Evolutionary conservation across 2,329 filamentous ascomycete genomes (phyloP).

Genomic region (Cladosporium sp.): DNA sequence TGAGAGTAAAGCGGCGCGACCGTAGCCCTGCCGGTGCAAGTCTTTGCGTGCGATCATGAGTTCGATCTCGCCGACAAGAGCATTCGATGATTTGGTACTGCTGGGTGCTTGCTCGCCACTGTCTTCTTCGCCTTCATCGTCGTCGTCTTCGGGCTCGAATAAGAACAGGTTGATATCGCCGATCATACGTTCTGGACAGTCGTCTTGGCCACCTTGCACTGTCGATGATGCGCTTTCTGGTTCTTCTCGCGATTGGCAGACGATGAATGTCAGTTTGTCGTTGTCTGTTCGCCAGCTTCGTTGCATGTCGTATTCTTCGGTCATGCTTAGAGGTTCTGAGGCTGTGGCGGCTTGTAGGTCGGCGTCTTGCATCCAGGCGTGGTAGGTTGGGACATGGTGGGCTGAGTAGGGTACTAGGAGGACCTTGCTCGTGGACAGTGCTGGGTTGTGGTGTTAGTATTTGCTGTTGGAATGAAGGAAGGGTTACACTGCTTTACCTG

Average conservation of each 20-base stretch:
- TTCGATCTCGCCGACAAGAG: conserved; percentile 70
- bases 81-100: not conserved
- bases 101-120: conserved; percentile 16
- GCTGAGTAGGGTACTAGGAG: conserved; percentile 81
- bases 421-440: conserved; percentile 56
- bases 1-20: conserved; percentile 62
- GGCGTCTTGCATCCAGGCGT: conserved; percentile 89
- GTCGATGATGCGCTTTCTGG: not conserved
- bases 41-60: conserved; percentile 73
- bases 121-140: conserved; percentile 40
- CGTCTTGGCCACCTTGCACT: conserved; percentile 43
- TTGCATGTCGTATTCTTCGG: conserved; percentile 89
- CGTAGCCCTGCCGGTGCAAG: conserved; percentile 64
- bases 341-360: conserved; percentile 81
- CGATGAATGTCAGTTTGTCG: conserved; percentile 92
- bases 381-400: conserved; percentile 80
- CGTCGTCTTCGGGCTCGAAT: conserved; percentile 52
- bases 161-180: conserved; percentile 69
- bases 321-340: conserved; percentile 76
- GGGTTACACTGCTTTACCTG: conserved; percentile 30
- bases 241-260: conserved; percentile 57
- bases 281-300: conserved; percentile 75
- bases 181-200: conserved; percentile 53
- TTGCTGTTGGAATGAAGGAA: not conserved
- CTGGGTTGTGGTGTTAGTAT: conserved; percentile 11